Base-by-base conservation (phyloP, 257 asterid genomes). In the Penstemon newberryi region DNA sequence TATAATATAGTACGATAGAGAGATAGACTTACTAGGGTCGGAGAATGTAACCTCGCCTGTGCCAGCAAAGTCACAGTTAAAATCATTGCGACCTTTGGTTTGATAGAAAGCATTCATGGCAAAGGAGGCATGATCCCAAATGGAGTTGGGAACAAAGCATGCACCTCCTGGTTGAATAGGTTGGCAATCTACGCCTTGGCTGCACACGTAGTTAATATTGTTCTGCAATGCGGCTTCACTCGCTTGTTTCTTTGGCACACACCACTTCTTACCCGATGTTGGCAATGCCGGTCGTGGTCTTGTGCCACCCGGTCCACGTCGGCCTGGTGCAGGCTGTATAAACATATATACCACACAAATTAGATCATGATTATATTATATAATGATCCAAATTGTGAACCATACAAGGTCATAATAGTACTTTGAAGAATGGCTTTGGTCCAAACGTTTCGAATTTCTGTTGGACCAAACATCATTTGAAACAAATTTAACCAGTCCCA, bases 51-150 rank as follows among this genome's bases (percentile, higher is more conserved):
- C 10, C 33, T 46, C 49, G 9, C 83, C 97, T 3, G 91, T 72
- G 43, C 78, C 81, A 0, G 83, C 65, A 70, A 92, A 89, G 60
- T 86, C 81, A 52, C 98, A 92, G 62, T 87, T 51, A 74, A 65
- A 75, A 63, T 77, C 87, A 19, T 79, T 63, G 4, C 77, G 81
- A 3, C 98, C 98, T 37, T 83, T 71, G 1, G 65, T 51, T 64
- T 89, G 96, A 54, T 83, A 92, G 82, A 72, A 89, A 3, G 81
- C 67, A 58, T 92, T 87, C 98, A 92, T 92, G 18, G 71, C 51
- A 57, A 38, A 92, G 2, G 95, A 41, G 1, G 96, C 96, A 13
- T 89, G 98, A 10, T 86, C 69, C 53, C 82, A 68, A 8, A 81
- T 53, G 9, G 73, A 79, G 78, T 75, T 73, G 8, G 98, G 96